Evolutionary conservation across 805 yeast genomes (phyloP).

Genomic region (Cyberlindnera misumaiensis): DNA sequence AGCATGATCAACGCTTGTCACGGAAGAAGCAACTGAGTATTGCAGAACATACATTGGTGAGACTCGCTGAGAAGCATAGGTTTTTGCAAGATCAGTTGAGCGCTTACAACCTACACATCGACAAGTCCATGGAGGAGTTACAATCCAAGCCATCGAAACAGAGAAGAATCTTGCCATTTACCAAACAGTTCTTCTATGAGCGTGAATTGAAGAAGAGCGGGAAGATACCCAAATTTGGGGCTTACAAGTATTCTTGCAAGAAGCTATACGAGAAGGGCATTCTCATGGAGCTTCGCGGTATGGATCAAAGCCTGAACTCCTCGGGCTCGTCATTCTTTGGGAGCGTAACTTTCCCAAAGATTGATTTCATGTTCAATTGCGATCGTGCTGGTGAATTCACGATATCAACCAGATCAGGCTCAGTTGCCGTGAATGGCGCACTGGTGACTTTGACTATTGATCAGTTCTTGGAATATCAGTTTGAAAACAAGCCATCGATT

Average conservation of each 20-base stretch:
- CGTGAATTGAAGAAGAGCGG: slow-evolving; percentile 62
- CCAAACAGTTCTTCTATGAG: slow-evolving; percentile 71
- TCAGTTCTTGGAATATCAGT: slow-evolving; percentile 65
- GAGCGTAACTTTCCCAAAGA: slow-evolving; percentile 52
- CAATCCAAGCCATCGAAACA: slow-evolving; percentile 32
- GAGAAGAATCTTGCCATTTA: slow-evolving; percentile 43
- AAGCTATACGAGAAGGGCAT: slow-evolving; percentile 70
- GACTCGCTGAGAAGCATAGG: slow-evolving; percentile 39
- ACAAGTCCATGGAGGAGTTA: slow-evolving; percentile 41
- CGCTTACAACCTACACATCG: slow-evolving; percentile 40
- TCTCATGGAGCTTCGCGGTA: slow-evolving; percentile 52
- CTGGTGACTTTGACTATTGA: slow-evolving; percentile 56
- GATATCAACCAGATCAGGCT: slow-evolving; percentile 69
- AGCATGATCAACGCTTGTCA: slow-evolving; percentile 42
- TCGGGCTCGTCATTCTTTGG: slow-evolving; percentile 31
- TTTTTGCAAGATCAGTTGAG: slow-evolving; percentile 35
- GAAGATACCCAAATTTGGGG: slow-evolving; percentile 66
- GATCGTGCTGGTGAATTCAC: slow-evolving; percentile 66
- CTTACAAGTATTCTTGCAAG: slow-evolving; percentile 69
- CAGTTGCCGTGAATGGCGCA: slow-evolving; percentile 55
- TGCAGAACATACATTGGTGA: slow-evolving; percentile 37
- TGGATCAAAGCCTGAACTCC: slow-evolving; percentile 31
- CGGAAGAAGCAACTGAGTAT: slow-evolving; percentile 39
- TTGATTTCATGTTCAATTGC: slow-evolving; percentile 70
- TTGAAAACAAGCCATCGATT: slow-evolving; percentile 51